These are phyloP conservation scores for Verticillium nubilum DNA, from an alignment of 2,329 filamentous ascomycete species.

Conservation along the genomic window DNA sequence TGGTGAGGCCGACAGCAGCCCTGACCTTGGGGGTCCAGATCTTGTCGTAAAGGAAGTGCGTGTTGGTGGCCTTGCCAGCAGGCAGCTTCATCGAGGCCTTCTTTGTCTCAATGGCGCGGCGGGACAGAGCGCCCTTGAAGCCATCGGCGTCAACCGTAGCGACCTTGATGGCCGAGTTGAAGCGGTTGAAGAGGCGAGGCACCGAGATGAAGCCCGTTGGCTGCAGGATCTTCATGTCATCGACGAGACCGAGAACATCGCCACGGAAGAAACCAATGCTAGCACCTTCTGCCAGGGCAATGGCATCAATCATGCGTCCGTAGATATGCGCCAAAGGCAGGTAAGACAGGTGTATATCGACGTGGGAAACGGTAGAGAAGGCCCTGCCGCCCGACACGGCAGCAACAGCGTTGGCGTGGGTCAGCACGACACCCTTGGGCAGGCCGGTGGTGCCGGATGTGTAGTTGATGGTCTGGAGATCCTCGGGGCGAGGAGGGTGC, in stretches of 20 bases:
- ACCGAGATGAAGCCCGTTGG: slow-evolving; percentile 85
- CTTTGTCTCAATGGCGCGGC: slow-evolving; percentile 76
- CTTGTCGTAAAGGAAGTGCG: slow-evolving; percentile 72
- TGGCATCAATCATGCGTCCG: slow-evolving; percentile 77
- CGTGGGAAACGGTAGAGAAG: slow-evolving; percentile 40
- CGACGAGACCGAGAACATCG: slow-evolving; percentile 77
- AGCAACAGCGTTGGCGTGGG: slow-evolving; percentile 74
- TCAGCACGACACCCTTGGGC: slow-evolving; percentile 79
- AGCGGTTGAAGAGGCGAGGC: slow-evolving; percentile 85
- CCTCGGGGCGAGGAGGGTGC: slow-evolving; percentile 66
- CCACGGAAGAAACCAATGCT: slow-evolving; percentile 91
- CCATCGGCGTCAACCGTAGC: slow-evolving; percentile 75
- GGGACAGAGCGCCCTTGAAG: slow-evolving; percentile 73
- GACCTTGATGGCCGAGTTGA: slow-evolving; percentile 75
- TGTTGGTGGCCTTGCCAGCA: slow-evolving; percentile 69
- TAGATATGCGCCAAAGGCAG: slow-evolving; percentile 93
- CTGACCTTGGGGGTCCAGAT: slow-evolving; percentile 89
- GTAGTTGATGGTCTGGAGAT: slow-evolving; percentile 87
- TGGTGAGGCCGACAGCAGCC: slow-evolving; percentile 75
- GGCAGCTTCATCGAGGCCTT: slow-evolving; percentile 69
- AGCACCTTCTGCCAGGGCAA: slow-evolving; percentile 64
- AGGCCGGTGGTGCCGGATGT: slow-evolving; percentile 80
- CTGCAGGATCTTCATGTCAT: slow-evolving; percentile 82
- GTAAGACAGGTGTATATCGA: slow-evolving; percentile 74
- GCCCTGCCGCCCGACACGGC: slow-evolving; percentile 59